Base-by-base conservation (phyloP, 2,329 filamentous ascomycete genomes). In the Orbilia javanica region DNA sequence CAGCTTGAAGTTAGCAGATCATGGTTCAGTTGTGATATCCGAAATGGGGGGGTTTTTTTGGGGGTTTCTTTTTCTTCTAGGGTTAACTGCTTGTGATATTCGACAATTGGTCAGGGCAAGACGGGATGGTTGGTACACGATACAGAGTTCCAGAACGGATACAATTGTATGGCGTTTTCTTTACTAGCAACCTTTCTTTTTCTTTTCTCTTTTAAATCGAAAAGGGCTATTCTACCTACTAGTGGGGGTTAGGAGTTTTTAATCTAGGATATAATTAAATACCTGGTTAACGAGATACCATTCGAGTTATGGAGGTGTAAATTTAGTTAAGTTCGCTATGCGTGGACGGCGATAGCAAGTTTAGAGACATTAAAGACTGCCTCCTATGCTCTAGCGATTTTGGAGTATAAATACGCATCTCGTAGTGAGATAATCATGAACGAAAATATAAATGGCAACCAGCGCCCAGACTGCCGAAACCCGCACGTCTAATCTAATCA, bases 261-360 rank as follows among this genome's bases (percentile, higher is more conserved):
- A 36, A 57, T 57, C 52, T 57, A 57, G 52, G 52, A 57, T 57
- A 34, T 36, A 57, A 57, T 34, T 7, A 57, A 57, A 57, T 57
- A 36, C 52, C 52, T 22, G 52, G 36, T 57, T 57, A 57, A 11
- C 36, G 10, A 57, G 13, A 53, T 53, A 7, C 13, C 18, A 15
- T 31, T 48, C 4, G 27, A 53, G 8, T 22, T 6, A 11, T 6
- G 3, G 15, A 27, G 20, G 42, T 13, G 34, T 39, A 39, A 10
- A 4, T 44, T 18, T 20, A 34, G 10, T 34, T 44, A 27, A 50
- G 15, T 10, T 27, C 46, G 22, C 22, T 44, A 18, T 44, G 39
- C 10, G 27, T 50, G 20, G 5, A 13, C 8, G 46, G 3, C 22
- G 20, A 50, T 13, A 8, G 15, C 27, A 27, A 20, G 20, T 8